Base-by-base conservation (phyloP, 2,329 filamentous ascomycete genomes). In the Fusarium sterilihyphosum region DNA sequence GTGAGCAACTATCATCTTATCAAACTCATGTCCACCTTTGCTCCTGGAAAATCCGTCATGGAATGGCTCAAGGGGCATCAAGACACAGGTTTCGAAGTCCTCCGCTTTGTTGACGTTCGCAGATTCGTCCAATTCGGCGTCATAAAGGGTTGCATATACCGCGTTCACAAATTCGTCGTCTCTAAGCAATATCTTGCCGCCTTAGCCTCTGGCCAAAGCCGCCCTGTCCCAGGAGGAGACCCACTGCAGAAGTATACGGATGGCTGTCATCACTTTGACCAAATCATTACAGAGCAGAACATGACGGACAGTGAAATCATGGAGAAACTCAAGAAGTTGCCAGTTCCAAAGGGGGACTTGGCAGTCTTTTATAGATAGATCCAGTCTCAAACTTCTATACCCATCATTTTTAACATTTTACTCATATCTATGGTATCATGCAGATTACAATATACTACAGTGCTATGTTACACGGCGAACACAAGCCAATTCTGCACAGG, bases 41-140 rank as follows among this genome's bases (percentile, higher is more conserved):
- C 91, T 64, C 94, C 95, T 53, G 94, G 95, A 43, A 90, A 94
- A 59, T 93, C 91, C n/a, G 88, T 98, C 18, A 93, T 93, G 79
- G 93, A 96, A 81, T 98, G 95, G 94, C 91, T 96, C 75, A 88
- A 93, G 67, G 87, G 92, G 38, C 93, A 97, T 82, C 88, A 91
- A 74, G 89, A 92, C 46, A 85, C 86, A 52, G 90, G 89, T 2
- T 87, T 92, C 70, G 87, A 91, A 67, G 87, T 93, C 44, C 87
- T 98, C 14, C 86, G 88, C 18, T 92, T 92, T 78, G 91, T 99
- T 65, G 96, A 99, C 81, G 91, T 98, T 63, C 91, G 96, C 18
- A 92, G 96, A 35, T 92, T 99, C 73, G 94, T 98, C 73, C 97
- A 97, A 67, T 99, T 98, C 79, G 96, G 96, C 65, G 89, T 98